phyloP scores from a whole-genome alignment of 768 basidiomycete species.

The Chalciporus sphaerocephalus region DNA sequence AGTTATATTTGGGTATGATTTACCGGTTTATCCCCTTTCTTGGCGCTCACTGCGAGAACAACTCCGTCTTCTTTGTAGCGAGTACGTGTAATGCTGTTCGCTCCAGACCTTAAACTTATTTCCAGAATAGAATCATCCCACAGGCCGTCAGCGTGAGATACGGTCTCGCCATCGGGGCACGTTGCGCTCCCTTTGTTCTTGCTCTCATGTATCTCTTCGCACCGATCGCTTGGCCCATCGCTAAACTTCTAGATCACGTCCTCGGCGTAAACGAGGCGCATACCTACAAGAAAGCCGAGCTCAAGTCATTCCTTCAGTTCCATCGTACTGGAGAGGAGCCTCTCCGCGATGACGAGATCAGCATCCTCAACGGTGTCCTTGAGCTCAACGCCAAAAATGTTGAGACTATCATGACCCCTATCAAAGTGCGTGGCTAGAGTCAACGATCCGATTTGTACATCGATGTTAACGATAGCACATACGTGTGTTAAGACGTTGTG shows the following conservation, averaged over 20 bases:
- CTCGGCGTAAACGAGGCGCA: slow-evolving; percentile 70
- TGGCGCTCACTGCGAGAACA: background rate
- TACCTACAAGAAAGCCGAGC: slow-evolving; percentile 80
- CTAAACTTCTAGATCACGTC: slow-evolving; percentile 71
- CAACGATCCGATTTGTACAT: background rate
- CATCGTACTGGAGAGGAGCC: slow-evolving; percentile 73
- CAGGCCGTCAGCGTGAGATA: slow-evolving; percentile 76
- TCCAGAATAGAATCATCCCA: slow-evolving; percentile 51
- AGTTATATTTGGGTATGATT: slow-evolving; percentile 79
- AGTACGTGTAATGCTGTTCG: slow-evolving; percentile 24
- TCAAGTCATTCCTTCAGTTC: slow-evolving; percentile 76
- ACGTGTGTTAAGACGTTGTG: slow-evolving; percentile 61
- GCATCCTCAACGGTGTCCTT: slow-evolving; percentile 74
- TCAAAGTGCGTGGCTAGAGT: slow-evolving; percentile 44
- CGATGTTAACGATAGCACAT: background rate
- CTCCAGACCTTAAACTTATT: background rate
- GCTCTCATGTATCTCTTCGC: slow-evolving; percentile 68
- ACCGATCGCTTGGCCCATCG: slow-evolving; percentile 71
- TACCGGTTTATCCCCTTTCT: background rate
- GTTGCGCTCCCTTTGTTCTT: slow-evolving; percentile 71
- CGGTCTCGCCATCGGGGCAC: slow-evolving; percentile 77
- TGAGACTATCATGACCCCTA: slow-evolving; percentile 77
- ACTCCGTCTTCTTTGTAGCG: slow-evolving; percentile 27
- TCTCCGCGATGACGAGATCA: slow-evolving; percentile 76
- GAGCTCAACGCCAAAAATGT: slow-evolving; percentile 76